phyloP scores from a whole-genome alignment of 768 basidiomycete species.

The Antrodiella citrinella region DNA sequence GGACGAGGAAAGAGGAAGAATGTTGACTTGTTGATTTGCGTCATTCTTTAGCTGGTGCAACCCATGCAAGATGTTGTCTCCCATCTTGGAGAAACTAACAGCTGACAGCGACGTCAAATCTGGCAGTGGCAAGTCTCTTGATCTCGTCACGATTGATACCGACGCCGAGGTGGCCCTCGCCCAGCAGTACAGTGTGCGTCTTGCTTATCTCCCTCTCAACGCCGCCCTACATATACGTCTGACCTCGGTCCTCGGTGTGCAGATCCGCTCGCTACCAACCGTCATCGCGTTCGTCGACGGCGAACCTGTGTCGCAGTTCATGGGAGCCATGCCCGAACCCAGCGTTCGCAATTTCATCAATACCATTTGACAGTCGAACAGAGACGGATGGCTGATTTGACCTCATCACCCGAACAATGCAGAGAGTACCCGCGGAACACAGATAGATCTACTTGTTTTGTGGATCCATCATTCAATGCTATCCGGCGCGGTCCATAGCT shows the following conservation, averaged over 20 bases:
- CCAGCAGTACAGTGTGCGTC: constrained; percentile 39
- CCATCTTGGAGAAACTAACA: constrained; percentile 56
- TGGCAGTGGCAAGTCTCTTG: constrained; percentile 49
- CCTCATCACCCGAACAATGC: too few relatives aligned
- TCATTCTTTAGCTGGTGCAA: constrained; percentile 70
- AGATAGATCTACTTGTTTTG: too few relatives aligned
- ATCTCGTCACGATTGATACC: constrained; percentile 67
- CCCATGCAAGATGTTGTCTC: constrained; percentile 68
- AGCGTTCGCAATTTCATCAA: constrained; percentile 21
- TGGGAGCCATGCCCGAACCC: constrained; percentile 30
- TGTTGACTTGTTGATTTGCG: too few relatives aligned
- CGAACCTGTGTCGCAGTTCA: constrained; percentile 47
- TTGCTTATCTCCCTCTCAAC: neutral
- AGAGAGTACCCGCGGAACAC: too few relatives aligned
- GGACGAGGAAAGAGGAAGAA: too few relatives aligned
- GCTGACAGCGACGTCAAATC: constrained; percentile 33
- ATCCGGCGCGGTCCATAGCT: too few relatives aligned
- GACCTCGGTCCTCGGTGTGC: neutral
- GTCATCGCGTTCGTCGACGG: constrained; percentile 72
- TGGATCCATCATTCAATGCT: too few relatives aligned
- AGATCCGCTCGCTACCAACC: constrained; percentile 75
- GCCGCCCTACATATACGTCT: neutral
- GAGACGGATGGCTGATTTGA: too few relatives aligned
- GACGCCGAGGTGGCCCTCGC: constrained; percentile 48
- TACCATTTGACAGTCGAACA: constrained; percentile 9